Evolutionary conservation across 2,329 filamentous ascomycete species (phyloP).

Genomic region (Exophiala sp.): DNA sequence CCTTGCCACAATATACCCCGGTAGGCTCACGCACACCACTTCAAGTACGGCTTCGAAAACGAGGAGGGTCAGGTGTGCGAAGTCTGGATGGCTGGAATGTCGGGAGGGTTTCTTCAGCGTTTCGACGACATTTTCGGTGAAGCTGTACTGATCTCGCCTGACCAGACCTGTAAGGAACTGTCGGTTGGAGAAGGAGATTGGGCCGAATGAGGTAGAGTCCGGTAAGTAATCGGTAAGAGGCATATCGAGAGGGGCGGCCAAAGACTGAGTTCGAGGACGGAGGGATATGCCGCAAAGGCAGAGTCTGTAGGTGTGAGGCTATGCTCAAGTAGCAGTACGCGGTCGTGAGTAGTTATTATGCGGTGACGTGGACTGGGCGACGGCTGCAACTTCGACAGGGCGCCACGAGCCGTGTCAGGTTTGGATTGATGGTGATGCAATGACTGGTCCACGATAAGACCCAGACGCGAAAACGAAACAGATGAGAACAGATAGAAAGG

Average conservation of each 20-base stretch:
- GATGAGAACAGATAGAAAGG: not conserved
- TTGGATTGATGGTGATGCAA: not conserved
- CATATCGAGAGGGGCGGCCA: conserved; percentile 7
- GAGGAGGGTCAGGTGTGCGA: conserved; percentile 63
- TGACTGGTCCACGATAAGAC: not conserved
- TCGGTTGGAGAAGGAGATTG: conserved; percentile 22
- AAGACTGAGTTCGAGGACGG: not conserved
- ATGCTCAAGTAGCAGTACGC: not conserved
- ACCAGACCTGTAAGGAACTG: conserved; percentile 17
- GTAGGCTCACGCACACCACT: conserved; percentile 89
- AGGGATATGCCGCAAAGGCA: not conserved
- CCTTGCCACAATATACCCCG: conserved; percentile 85
- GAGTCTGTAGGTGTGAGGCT: not conserved
- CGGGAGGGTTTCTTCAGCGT: conserved; percentile 5
- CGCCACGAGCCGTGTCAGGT: not conserved
- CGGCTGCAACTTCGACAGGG: not conserved
- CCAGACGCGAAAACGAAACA: not conserved
- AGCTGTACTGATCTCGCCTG: conserved; percentile 22
- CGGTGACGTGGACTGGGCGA: not conserved
- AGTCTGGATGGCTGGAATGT: conserved; percentile 43
- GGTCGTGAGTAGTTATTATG: not conserved
- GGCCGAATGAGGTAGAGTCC: conserved; percentile 22
- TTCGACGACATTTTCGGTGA: conserved; percentile 14
- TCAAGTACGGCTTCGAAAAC: conserved; percentile 94
- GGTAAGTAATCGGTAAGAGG: conserved; percentile 27